phyloP scores from a whole-genome alignment of 163 green algal genomes.

The Chlamydomonas reinhardtii region DNA sequence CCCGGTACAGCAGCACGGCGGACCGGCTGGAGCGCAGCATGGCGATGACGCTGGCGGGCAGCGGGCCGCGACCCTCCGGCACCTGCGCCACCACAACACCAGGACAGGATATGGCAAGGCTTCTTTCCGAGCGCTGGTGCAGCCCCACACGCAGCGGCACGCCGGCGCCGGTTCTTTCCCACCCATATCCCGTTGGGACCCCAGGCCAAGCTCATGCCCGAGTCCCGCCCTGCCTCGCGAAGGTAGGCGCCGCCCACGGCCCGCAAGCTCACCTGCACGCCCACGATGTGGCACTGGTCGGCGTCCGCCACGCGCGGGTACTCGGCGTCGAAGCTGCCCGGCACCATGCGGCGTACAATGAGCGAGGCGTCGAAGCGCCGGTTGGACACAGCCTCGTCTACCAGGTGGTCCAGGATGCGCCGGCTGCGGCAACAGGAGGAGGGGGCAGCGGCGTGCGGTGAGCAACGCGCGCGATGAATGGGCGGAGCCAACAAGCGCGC shows the following conservation, averaged over 20 bases:
- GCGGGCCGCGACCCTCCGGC: constrained; percentile 28
- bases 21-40: constrained; percentile 10
- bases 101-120: too few relatives aligned
- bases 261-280: constrained; percentile 1
- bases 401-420: constrained; percentile 44
- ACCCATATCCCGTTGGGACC: too few relatives aligned
- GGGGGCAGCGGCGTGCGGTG: background rate
- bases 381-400: constrained; percentile 18
- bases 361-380: constrained; percentile 29
- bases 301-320: constrained; percentile 24
- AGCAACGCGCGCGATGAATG: background rate
- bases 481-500: too few relatives aligned
- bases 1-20: constrained; percentile 37
- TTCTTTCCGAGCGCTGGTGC: too few relatives aligned
- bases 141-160: too few relatives aligned
- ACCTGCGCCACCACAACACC: background rate
- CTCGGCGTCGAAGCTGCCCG: constrained; percentile 24
- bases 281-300: constrained; percentile 43
- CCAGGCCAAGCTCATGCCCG: background rate
- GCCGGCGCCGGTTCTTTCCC: too few relatives aligned
- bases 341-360: constrained; percentile 24
- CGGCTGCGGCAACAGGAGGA: background rate
- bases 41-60: constrained; percentile 5
- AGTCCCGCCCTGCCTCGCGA: background rate
- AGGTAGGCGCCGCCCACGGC: too few relatives aligned